Evolutionary conservation across 305 asterid species (phyloP), one percentile per base, ranked within the genome.

Genomic region (Solanum chacoense): DNA sequence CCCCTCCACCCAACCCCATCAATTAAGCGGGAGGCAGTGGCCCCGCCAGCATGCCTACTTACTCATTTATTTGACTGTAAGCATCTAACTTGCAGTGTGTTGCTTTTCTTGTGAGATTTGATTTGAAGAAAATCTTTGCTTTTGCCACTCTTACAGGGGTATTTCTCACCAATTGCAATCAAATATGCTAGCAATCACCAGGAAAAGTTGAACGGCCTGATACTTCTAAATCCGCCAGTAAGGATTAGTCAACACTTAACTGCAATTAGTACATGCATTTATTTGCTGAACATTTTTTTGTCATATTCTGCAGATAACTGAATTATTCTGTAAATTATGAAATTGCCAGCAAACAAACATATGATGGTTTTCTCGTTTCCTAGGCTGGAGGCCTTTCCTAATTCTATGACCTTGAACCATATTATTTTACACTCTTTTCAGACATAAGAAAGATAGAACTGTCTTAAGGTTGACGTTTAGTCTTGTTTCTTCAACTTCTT

Each of bases 191-290:
- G 93, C 93, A 93, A 40, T 79, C 93, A 94, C 92, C 98, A 93
- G 89, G 99, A 96, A 86, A 94, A 95, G 92, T 18, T 97, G 65
- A 90, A 90, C 29, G 90, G 94, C 90, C 95, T 97, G 92, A 96
- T 97, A 90, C 96, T 97, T 78, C 90, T 97, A 87, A 96, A 97
- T 90, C 99, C 99, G 78, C 99, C 99, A 1, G 99, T 96, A 93
- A 85, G 96, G 77, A 45, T 67, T 72, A 84, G 3, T 37, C 88
- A 83, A 26, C 9, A 26, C 26, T 26, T 80, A 80, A 50, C 38
- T 18, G 72, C 38, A 18, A 85, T 80, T 12, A 31, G 50, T 55
- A 14, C 73, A 59, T 45, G 81, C 37, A 10, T 88, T 83, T 71
- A 79, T 35, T 38, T 72, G 32, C 87, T 50, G 32, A 84, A 31